phyloP scores from a whole-genome alignment of 768 basidiomycete species.

The Mycena indigotica region DNA sequence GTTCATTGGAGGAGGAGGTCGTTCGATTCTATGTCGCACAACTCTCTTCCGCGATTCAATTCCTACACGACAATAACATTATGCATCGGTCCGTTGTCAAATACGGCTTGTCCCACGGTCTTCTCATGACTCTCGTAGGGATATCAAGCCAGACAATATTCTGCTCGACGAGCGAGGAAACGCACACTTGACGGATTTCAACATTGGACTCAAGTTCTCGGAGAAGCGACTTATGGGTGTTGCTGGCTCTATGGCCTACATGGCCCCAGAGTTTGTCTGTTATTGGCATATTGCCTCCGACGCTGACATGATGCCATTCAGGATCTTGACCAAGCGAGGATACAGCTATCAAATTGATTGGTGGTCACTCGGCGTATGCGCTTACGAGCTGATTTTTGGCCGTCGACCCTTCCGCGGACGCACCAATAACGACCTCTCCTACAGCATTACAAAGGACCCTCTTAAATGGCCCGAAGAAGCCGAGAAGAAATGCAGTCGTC shows the following conservation, averaged over 20 bases:
- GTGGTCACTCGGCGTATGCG: conserved; percentile 96
- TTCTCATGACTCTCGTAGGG: conserved; percentile 49
- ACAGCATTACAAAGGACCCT: conserved; percentile 86
- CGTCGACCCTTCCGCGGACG: conserved; percentile 91
- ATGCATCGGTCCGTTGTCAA: conserved; percentile 81
- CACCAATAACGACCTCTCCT: conserved; percentile 89
- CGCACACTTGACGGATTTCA: conserved; percentile 96
- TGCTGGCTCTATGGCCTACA: conserved; percentile 98
- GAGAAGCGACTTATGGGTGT: conserved; percentile 88
- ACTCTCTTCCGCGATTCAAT: conserved; percentile 83
- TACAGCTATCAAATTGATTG: conserved; percentile 95
- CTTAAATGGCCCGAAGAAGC: conserved; percentile 91
- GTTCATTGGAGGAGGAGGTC: conserved; percentile 70
- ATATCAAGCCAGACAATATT: conserved; percentile 97
- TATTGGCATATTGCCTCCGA: no score
- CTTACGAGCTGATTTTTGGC: conserved; percentile 90
- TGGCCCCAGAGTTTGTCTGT: conserved; percentile 75
- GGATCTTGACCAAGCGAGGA: conserved; percentile 87
- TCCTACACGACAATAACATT: conserved; percentile 89
- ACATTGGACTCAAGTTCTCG: conserved; percentile 96
- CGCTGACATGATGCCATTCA: conserved; percentile 25
- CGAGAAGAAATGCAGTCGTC: conserved; percentile 71
- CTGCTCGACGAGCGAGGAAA: conserved; percentile 94
- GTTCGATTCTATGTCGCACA: conserved; percentile 91
- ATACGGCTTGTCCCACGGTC: conserved; percentile 21